Evolutionary conservation across 2,329 filamentous ascomycete genomes (phyloP).

Genomic region (Botryotinia convoluta): DNA sequence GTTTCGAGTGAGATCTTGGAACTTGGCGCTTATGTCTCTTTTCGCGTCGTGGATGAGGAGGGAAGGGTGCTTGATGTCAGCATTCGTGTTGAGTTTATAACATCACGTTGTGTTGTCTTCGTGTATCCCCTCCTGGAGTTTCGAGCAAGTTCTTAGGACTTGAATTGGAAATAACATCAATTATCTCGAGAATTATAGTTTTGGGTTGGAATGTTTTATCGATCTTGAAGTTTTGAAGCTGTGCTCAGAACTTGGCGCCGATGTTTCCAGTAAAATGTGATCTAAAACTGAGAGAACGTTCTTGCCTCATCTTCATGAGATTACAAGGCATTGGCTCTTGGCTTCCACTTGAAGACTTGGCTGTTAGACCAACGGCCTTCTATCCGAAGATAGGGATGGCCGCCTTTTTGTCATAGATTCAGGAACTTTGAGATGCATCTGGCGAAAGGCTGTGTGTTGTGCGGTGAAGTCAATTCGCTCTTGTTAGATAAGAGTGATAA

Average conservation of each 20-base stretch:
- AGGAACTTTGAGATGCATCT: not conserved
- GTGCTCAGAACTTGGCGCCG: not conserved
- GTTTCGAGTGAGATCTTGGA: not conserved
- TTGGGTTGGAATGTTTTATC: not conserved
- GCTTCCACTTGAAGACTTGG: not conserved
- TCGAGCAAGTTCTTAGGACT: not conserved
- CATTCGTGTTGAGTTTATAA: not conserved
- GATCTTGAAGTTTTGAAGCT: not conserved
- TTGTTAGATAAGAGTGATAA: not conserved
- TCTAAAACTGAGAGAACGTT: not conserved
- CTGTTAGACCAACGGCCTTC: not conserved
- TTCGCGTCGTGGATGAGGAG: not conserved
- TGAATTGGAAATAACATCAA: not conserved
- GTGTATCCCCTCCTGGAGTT: not conserved
- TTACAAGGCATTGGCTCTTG: not conserved
- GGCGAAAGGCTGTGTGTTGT: no score
- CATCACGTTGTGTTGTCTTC: not conserved
- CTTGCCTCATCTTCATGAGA: not conserved
- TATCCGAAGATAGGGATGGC: not conserved
- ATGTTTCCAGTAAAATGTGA: not conserved
- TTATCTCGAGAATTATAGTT: no score
- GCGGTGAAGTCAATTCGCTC: not conserved
- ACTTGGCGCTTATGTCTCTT: not conserved
- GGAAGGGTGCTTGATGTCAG: not conserved
- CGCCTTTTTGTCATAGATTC: not conserved